Evolutionary conservation across 192 early-diverging fungal genomes (phyloP), one percentile per base, ranked within the genome.

Genomic region (Linderina pennispora): DNA sequence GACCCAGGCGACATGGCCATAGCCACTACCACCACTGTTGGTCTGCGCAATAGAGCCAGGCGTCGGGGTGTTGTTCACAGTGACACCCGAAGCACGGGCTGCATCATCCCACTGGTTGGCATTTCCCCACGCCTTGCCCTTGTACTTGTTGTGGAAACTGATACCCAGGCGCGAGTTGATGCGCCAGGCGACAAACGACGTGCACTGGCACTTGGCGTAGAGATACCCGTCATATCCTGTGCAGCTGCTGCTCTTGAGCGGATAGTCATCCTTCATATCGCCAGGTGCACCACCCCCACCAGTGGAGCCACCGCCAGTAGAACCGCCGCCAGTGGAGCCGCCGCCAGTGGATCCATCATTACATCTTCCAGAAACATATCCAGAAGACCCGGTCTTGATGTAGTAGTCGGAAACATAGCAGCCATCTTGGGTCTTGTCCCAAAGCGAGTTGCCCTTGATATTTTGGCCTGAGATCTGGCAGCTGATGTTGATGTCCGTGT

Each of bases 321-420:
- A 23, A 9, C n/a, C 39, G 5, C 4, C 3, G 21, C 19, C 14
- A 40, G 8, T 22, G 23, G 39, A 23, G n/a, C n/a, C 3, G 16
- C 25, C 20, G 13, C 39, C 28, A 5, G 37, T 24, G 0, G 52
- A 54, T 38, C 35, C 48, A 6, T 28, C 32, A 40, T 11, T 23
- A 40, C 66, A 62, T 32, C 47, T 49, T 8, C 34, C 26, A 2
- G 31, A 22, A 1, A 70, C 55, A 9, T 63, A 70, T 19, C 66
- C 66, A 1, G 21, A 40, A 25, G 41, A 44, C 0, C 66, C 59
- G 8, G 66, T 70, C 23, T 62, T 48, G 20, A 76, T 20, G 28
- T 71, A 76, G 45, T 70, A 65, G 26, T 76, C 74, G 5, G 67
- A 20, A 1, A 69, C 48, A n/a, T 71, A 76, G 67, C 67, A 71